These are phyloP conservation scores for Penicillium dipodomyicola DNA, from an alignment of 495 filamentous ascomycete genomes.

Conservation along the genomic window DNA sequence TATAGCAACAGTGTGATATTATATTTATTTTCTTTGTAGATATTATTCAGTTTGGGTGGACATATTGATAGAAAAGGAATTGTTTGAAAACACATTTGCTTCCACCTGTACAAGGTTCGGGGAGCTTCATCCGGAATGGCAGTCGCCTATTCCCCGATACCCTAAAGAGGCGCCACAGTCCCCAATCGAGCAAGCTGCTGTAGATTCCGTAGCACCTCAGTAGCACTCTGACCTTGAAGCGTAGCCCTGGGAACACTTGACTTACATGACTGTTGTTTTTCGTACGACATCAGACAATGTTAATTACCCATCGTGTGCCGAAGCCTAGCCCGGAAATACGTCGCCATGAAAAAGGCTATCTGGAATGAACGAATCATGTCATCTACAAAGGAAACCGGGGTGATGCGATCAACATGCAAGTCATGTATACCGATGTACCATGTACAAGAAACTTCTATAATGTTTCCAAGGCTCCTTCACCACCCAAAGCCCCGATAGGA, in stretches of 20 bases:
- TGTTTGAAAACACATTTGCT: not conserved
- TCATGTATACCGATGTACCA: conserved; percentile 5
- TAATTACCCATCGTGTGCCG: not conserved
- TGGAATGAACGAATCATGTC: not conserved
- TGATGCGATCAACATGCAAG: conserved; percentile 6
- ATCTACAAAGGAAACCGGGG: not conserved
- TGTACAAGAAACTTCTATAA: not conserved
- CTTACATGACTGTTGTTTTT: not conserved
- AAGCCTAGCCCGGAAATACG: not conserved
- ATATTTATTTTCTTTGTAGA: not conserved
- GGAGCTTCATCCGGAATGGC: not conserved
- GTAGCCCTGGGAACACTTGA: not conserved
- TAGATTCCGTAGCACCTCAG: not conserved
- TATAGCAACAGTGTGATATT: not conserved
- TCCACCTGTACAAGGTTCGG: not conserved
- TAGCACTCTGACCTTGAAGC: not conserved
- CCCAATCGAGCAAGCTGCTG: not conserved
- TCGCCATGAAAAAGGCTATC: not conserved
- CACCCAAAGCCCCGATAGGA: not conserved
- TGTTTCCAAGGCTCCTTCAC: not conserved
- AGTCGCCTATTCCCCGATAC: not conserved
- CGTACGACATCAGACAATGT: conserved; percentile 4
- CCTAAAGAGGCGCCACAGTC: not conserved
- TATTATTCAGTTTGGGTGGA: not conserved
- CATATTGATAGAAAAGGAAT: not conserved